A percentile compares a stretch with the other conserved stretches of the same genome.
Evolutionary conservation across 345 rosid species (phyloP).

Genomic region (Conringia planisiliqua): DNA sequence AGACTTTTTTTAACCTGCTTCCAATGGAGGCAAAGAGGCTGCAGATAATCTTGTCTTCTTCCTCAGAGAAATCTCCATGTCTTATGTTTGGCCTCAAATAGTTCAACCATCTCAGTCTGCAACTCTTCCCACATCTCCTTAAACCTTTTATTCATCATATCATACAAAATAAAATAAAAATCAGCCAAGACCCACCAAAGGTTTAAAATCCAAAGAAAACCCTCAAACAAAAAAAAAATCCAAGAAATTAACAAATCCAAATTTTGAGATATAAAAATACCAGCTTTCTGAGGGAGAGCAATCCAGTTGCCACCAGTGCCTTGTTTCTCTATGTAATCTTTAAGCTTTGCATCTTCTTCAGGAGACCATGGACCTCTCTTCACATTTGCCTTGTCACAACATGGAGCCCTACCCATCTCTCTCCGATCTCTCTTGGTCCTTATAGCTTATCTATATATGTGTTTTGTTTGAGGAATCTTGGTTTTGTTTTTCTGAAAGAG

Average conservation of each 20-base stretch:
- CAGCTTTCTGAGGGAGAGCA: conserved; percentile 81
- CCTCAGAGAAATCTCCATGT: conserved; percentile 86
- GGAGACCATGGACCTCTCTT: conserved; percentile 98
- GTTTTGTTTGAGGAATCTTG: conserved; percentile 3
- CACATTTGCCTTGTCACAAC: conserved; percentile 88
- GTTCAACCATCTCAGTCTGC: conserved; percentile 90
- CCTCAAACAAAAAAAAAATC: background rate
- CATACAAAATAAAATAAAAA: background rate
- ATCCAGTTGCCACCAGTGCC: conserved; percentile 88
- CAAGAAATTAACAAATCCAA: background rate
- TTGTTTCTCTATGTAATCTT: conserved; percentile 53
- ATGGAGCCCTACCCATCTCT: conserved; percentile 89
- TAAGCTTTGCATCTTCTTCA: conserved; percentile 88
- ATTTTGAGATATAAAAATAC: conserved; percentile 29
- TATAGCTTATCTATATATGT: background rate
- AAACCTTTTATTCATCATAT: conserved; percentile 46
- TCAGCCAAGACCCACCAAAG: background rate
- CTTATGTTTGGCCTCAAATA: conserved; percentile 86
- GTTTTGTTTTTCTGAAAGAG: conserved; percentile 12
- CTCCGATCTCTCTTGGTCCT: conserved; percentile 11
- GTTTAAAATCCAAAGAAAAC: background rate
- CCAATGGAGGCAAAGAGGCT: conserved; percentile 71
- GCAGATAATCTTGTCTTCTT: conserved; percentile 71
- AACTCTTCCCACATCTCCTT: conserved; percentile 88
- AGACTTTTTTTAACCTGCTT: conserved; percentile 59